A percentile compares a stretch with the other conserved stretches of the same genome.
Conservation (phyloP, 108 stramenopile species). For the Conticribra guillardii region DNA sequence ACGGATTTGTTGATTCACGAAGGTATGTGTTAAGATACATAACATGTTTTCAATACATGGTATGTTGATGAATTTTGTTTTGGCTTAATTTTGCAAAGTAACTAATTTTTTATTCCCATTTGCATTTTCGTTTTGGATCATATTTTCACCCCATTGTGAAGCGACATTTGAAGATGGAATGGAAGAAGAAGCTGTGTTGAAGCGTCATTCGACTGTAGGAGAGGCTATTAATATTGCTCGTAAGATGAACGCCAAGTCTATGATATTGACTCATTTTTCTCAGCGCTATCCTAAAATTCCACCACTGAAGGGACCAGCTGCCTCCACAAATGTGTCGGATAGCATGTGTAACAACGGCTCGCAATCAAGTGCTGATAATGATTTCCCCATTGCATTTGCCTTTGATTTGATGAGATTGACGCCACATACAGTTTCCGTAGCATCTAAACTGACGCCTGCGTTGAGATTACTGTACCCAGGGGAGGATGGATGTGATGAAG, state of each 20-base stretch:
- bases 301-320: constrained; percentile 35
- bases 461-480: constrained; percentile 76
- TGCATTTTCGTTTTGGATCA: too few relatives aligned
- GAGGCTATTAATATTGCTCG: constrained; percentile 87
- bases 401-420: constrained; percentile 84
- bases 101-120: too few relatives aligned
- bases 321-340: too few relatives aligned
- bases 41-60: too few relatives aligned
- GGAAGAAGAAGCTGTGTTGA: constrained; percentile 85
- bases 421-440: constrained; percentile 42
- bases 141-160: too few relatives aligned
- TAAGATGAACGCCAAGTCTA: constrained; percentile 78
- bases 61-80: too few relatives aligned
- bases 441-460: constrained; percentile 70
- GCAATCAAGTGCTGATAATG: too few relatives aligned
- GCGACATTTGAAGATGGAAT: constrained; percentile 97
- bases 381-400: constrained; percentile 62
- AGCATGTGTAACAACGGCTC: too few relatives aligned
- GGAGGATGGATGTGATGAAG: constrained; percentile 29
- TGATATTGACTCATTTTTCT: constrained; percentile 95
- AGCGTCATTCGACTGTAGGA: constrained; percentile 92
- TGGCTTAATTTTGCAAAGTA: too few relatives aligned
- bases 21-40: too few relatives aligned
- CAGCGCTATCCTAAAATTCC: constrained; percentile 96
- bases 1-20: constrained; percentile 95